These are phyloP conservation scores for Magnusiomyces clavatus DNA, from an alignment of 1,139 yeast genomes.

Conservation along the genomic window DNA sequence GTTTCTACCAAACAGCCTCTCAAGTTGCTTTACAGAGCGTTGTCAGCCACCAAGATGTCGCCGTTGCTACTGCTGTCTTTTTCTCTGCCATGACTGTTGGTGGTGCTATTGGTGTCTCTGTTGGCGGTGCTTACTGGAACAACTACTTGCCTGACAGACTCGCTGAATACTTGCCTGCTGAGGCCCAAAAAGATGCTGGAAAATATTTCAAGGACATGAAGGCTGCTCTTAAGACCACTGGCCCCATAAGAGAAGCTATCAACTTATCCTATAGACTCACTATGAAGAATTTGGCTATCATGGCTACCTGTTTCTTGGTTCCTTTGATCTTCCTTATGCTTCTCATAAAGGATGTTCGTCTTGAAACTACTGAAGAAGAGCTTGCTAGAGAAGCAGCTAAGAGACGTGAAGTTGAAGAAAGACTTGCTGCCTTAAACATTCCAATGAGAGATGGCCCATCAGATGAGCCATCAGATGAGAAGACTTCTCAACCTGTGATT, in stretches of 20 bases:
- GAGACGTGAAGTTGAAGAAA: not conserved
- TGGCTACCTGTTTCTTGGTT: slow-evolving; percentile 8
- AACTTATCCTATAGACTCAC: slow-evolving; percentile 10
- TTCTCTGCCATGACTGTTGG: slow-evolving; percentile 23
- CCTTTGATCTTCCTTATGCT: slow-evolving; percentile 13
- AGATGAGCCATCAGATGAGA: too few species aligned
- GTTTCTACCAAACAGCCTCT: slow-evolving; percentile 19
- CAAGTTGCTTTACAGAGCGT: slow-evolving; percentile 21
- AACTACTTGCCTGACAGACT: slow-evolving; percentile 22
- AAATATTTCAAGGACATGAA: slow-evolving; percentile 11
- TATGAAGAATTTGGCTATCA: slow-evolving; percentile 10
- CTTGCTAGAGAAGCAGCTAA: not conserved
- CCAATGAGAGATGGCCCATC: too few species aligned
- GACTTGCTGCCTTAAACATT: not conserved
- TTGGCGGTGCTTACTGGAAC: slow-evolving; percentile 29
- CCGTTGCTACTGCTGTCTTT: slow-evolving; percentile 21
- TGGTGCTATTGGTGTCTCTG: slow-evolving; percentile 28
- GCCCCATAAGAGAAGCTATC: slow-evolving; percentile 6
- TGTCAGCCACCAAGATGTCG: slow-evolving; percentile 18
- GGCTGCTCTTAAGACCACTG: slow-evolving; percentile 6
- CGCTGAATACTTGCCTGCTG: slow-evolving; percentile 17
- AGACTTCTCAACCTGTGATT: too few species aligned
- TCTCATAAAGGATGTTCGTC: slow-evolving; percentile 7
- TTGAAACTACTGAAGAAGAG: slow-evolving; percentile 6
- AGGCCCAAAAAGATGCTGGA: slow-evolving; percentile 9